A percentile compares a stretch with the other conserved stretches of the same genome.
These are phyloP conservation scores for Beauveria scarabaeidicola DNA, from an alignment of 2,329 filamentous ascomycete species.

Conservation along the genomic window DNA sequence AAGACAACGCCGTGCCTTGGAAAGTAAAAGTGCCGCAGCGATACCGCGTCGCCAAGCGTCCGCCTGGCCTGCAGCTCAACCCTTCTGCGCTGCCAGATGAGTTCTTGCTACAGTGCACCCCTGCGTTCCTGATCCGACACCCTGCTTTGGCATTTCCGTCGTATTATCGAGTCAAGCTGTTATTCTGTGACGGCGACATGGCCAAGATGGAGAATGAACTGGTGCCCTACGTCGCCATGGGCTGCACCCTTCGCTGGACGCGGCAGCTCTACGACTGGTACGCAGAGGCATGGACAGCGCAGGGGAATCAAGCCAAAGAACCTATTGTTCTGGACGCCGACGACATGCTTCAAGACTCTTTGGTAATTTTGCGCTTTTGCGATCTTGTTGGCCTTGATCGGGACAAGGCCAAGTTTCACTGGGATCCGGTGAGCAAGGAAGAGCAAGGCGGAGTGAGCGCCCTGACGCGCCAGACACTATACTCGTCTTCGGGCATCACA, in stretches of 20 bases:
- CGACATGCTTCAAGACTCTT: not conserved
- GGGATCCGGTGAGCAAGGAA: not conserved
- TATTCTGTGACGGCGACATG: not conserved
- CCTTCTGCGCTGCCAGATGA: slow-evolving; percentile 27
- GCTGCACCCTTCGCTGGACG: slow-evolving; percentile 5
- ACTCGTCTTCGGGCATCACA: not conserved
- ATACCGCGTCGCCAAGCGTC: not conserved
- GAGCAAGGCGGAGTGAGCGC: not conserved
- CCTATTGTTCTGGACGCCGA: not conserved
- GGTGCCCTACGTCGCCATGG: not conserved
- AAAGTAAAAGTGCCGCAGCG: not conserved
- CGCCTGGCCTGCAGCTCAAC: slow-evolving; percentile 14
- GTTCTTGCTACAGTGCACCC: slow-evolving; percentile 24
- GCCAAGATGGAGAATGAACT: not conserved
- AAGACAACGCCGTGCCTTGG: not conserved
- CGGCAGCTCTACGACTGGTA: slow-evolving; percentile 6
- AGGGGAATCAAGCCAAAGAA: not conserved
- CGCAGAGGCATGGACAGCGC: not conserved
- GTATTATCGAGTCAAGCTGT: slow-evolving; percentile 9
- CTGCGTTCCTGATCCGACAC: slow-evolving; percentile 30
- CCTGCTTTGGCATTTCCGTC: slow-evolving; percentile 30
- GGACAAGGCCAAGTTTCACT: not conserved
- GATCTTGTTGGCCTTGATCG: not conserved
- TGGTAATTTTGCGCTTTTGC: not conserved
- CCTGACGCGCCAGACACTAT: not conserved